Evolutionary conservation across 179 eudicot genomes (phyloP), one percentile per base, ranked within the genome.

Genomic region (Camellia oleifera): DNA sequence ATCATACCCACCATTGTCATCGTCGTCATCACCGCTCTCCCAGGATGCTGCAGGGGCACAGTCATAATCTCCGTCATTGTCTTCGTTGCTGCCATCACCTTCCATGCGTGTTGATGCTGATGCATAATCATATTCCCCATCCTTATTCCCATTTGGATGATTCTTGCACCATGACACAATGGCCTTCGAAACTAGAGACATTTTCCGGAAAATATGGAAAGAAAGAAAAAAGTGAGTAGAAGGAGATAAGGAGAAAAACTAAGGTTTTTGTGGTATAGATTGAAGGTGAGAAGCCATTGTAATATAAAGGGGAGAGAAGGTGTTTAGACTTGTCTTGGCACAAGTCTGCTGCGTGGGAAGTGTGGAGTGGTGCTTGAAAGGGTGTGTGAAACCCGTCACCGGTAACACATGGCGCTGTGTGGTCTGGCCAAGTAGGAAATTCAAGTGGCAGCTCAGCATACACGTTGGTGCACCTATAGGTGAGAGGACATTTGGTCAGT

Each of bases 41-140:
- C 61, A 20, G 56, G 5, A 84, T n/a, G 85, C 79, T 63, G 84
- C 83, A 8, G 85, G 84, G 61, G 82, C 85, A 75, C 78, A 83
- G 54, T 78, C 82, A 71, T 80, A 82, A 32, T 63, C 71, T 61
- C 79, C 85, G 65, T 83, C 88, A 69, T 80, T 78, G 44, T 32
- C 81, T 18, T 54, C 72, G n/a, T 7, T 7, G 7, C 65, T n/a
- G 4, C 57, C 75, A 79, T 79, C 81, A 6, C 81, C 81, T 71
- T 77, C 80, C 18, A 77, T 53, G 76, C n/a, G 53, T 11, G 78
- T 80, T 32, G 40, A 32, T 8, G 76, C 72, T 0, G 75, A 66
- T 3, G 75, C 75, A 68, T 54, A 81, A 26, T 61, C 79, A 45
- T 67, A 46, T 10, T 67, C 78, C 2, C 5, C 72, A n/a, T 65